phyloP scores from a whole-genome alignment of 768 basidiomycete genomes.

The Mrakia gelida region DNA sequence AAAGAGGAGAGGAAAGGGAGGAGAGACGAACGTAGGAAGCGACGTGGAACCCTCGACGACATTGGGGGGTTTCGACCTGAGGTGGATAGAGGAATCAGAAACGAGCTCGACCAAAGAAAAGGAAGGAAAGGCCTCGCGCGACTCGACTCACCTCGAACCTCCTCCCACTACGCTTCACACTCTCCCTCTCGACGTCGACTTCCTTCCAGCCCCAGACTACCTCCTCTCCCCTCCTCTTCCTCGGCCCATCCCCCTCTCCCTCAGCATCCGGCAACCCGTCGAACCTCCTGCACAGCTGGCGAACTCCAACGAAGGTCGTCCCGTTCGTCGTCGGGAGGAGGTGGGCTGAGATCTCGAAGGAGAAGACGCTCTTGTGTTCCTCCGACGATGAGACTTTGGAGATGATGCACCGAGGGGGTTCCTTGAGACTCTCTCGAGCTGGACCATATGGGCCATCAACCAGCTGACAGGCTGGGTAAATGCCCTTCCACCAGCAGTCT shows the following conservation, averaged over 20 bases:
- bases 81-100: too few species aligned
- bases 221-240: not conserved
- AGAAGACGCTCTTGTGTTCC: not conserved
- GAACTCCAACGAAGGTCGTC: conserved; percentile 4
- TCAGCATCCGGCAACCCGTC: not conserved
- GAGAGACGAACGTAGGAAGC: not conserved
- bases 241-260: not conserved
- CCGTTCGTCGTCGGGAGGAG: not conserved
- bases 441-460: conserved; percentile 19
- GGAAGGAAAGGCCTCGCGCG: too few species aligned
- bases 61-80: not conserved
- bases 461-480: not conserved
- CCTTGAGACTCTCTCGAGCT: not conserved
- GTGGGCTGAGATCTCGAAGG: not conserved
- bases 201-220: not conserved
- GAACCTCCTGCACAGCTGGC: not conserved
- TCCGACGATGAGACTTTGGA: not conserved
- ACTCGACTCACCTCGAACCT: conserved; percentile 3
- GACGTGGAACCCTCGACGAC: not conserved
- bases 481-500: not conserved
- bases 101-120: too few species aligned
- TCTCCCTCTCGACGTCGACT: too few species aligned
- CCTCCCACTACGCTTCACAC: too few species aligned
- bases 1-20: not conserved
- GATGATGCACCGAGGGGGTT: conserved; percentile 8